Evolutionary conservation across 2,329 filamentous ascomycete genomes (phyloP).

Genomic region (Coniochaeta sp.): DNA sequence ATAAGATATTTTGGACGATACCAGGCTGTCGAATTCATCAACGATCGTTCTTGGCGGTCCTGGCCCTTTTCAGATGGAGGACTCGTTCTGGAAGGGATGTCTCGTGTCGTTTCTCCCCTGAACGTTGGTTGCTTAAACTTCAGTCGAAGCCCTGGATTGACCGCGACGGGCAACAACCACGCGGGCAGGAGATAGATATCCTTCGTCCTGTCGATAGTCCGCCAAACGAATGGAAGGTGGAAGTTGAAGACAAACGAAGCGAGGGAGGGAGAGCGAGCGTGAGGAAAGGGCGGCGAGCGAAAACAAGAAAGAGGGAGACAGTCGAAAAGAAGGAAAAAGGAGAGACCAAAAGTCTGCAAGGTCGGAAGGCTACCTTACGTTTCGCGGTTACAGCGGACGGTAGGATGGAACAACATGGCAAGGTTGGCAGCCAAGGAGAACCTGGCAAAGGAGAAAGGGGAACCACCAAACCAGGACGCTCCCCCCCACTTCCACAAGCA

Average conservation of each 20-base stretch:
- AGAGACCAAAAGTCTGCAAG: background rate
- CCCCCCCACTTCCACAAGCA: background rate
- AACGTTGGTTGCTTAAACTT: background rate
- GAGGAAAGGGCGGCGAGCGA: background rate
- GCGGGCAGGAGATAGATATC: background rate
- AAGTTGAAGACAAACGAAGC: background rate
- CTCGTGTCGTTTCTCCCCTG: background rate
- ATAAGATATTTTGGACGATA: background rate
- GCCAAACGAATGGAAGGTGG: background rate
- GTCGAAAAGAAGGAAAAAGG: background rate
- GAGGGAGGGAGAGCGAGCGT: conserved; percentile 2
- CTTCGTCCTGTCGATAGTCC: background rate
- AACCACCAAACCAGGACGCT: background rate
- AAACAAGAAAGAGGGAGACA: background rate
- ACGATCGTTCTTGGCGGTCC: background rate
- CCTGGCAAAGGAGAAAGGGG: background rate
- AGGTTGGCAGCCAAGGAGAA: conserved; percentile 1
- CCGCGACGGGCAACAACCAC: background rate
- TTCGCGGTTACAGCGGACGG: background rate
- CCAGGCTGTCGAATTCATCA: background rate
- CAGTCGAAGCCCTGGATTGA: background rate
- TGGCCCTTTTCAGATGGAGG: background rate
- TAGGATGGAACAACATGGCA: background rate
- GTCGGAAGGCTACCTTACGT: background rate
- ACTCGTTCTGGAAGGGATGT: background rate